A percentile compares a stretch with the other conserved stretches of the same genome.
These are phyloP conservation scores for Flaveria robusta DNA, from an alignment of 129 eudicot species.

Conservation along the genomic window DNA sequence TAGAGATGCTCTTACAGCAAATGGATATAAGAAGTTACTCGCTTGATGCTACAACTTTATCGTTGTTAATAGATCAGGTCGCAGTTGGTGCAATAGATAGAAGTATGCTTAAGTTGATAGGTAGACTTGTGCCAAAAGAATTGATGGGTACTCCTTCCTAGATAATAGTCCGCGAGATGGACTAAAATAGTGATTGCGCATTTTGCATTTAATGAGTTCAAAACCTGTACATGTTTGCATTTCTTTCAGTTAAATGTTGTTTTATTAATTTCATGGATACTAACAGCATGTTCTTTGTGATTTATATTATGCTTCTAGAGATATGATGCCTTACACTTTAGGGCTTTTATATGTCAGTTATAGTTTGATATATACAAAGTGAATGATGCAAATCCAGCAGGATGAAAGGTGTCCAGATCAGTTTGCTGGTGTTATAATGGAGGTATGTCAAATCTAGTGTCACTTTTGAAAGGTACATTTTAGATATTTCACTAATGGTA, in stretches of 20 bases:
- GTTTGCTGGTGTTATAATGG: not conserved
- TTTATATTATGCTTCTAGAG: not conserved
- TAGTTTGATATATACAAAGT: not conserved
- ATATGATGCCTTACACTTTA: not conserved
- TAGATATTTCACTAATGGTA: too few relatives aligned
- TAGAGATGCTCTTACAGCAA: constrained; percentile 17
- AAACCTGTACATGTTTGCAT: not conserved
- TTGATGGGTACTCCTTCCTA: not conserved
- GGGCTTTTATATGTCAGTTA: not conserved
- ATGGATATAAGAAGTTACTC: constrained; percentile 21
- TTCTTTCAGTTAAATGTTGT: not conserved
- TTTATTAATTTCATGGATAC: not conserved
- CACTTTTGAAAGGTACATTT: too few relatives aligned
- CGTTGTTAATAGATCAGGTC: not conserved
- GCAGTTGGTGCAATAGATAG: constrained; percentile 3
- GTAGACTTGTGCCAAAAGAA: constrained; percentile 23
- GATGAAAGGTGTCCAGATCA: not conserved
- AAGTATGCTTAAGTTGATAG: constrained; percentile 16
- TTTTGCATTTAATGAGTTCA: not conserved
- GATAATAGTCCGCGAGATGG: not conserved
- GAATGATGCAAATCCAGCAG: not conserved
- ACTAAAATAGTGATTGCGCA: not conserved
- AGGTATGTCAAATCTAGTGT: not conserved
- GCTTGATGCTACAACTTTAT: constrained; percentile 14
- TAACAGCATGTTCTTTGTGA: not conserved